phyloP scores from a whole-genome alignment of 768 basidiomycete species.

The Neoboletus brunneissimus region DNA sequence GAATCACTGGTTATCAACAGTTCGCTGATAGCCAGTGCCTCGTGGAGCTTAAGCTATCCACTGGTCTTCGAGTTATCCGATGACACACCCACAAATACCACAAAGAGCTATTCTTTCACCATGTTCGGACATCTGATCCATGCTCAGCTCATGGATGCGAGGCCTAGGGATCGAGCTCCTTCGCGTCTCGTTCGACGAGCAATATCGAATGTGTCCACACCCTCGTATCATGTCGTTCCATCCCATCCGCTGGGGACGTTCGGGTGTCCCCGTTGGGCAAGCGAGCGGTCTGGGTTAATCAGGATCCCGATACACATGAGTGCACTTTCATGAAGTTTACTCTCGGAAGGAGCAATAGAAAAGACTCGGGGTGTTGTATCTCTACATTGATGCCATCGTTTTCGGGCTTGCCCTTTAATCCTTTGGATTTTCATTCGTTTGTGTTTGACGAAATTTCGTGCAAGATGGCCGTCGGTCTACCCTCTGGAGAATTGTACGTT shows the following conservation, averaged over 20 bases:
- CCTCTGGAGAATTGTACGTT: slow-evolving; percentile 53
- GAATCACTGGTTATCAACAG: slow-evolving; percentile 1
- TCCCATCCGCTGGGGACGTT: slow-evolving; percentile 12
- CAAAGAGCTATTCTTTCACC: slow-evolving; percentile 9
- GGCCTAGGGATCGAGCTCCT: slow-evolving; percentile 4
- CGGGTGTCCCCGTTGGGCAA: slow-evolving; percentile 19
- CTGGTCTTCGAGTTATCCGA: slow-evolving; percentile 15
- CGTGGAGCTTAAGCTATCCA: slow-evolving; percentile 10
- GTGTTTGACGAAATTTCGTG: slow-evolving; percentile 58
- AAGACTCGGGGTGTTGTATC: slow-evolving; percentile 2
- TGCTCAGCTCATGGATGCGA: neutral
- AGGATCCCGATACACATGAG: slow-evolving; percentile 30
- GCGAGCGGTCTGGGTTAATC: slow-evolving; percentile 20
- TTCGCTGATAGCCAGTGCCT: slow-evolving; percentile 11
- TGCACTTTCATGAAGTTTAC: slow-evolving; percentile 52
- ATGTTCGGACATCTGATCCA: slow-evolving; percentile 10
- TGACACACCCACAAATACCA: slow-evolving; percentile 2
- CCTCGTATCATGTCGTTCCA: slow-evolving; percentile 8
- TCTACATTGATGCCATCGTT: slow-evolving; percentile 43
- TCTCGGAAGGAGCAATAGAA: slow-evolving; percentile 22
- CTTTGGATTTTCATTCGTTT: slow-evolving; percentile 43
- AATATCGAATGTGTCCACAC: neutral
- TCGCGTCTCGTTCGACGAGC: slow-evolving; percentile 13
- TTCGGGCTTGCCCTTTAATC: slow-evolving; percentile 51
- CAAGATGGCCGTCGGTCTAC: slow-evolving; percentile 47